phyloP scores from a whole-genome alignment of 345 rosid genomes.

The Litchi chinensis region DNA sequence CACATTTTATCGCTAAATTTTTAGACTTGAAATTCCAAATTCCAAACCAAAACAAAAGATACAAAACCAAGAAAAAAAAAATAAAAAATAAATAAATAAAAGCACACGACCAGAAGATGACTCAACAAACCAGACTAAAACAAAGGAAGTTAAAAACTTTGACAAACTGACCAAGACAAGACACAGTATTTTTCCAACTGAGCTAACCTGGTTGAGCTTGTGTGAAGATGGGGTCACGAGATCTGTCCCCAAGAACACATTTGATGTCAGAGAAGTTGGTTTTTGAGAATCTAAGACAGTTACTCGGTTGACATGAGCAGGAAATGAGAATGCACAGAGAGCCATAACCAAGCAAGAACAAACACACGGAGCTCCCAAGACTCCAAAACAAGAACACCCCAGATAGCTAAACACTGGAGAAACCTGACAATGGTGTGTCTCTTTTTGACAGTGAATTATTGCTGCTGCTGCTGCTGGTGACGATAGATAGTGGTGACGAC shows the following conservation, averaged over 20 bases:
- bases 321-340: conserved; percentile 65
- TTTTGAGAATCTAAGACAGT: conserved; percentile 47
- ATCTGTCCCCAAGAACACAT: conserved; percentile 48
- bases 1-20: conserved; percentile 24
- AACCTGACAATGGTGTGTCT: background rate
- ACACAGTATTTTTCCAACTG: background rate
- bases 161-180: conserved; percentile 19
- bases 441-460: background rate
- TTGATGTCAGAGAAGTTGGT: conserved; percentile 39
- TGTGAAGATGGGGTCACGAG: conserved; percentile 43
- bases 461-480: background rate
- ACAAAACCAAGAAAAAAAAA: background rate
- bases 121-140: conserved; percentile 1
- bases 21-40: conserved; percentile 13
- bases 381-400: conserved; percentile 2
- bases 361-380: background rate
- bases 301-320: conserved; percentile 43
- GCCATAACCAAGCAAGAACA: conserved; percentile 47
- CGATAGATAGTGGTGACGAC: background rate
- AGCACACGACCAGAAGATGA: conserved; percentile 5
- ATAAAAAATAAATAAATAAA: background rate
- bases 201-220: conserved; percentile 45
- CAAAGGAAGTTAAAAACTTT: conserved; percentile 1
- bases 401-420: background rate
- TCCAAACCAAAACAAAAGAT: conserved; percentile 11